A percentile compares a stretch with the other conserved stretches of the same genome.
Conservation (phyloP, 345 rosid genomes). For the Eutrema japonicum region DNA sequence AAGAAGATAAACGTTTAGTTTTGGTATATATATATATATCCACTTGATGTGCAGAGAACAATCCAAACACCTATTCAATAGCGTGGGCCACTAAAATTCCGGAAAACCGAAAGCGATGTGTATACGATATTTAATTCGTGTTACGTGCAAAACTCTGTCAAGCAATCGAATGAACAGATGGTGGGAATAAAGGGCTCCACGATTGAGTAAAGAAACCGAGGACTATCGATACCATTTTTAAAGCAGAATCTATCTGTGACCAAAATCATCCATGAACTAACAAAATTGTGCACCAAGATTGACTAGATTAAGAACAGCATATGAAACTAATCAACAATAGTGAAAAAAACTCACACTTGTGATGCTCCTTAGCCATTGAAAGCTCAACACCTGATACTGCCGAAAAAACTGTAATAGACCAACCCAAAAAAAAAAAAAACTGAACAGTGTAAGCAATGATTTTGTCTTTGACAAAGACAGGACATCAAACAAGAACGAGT, state of each 20-base stretch:
- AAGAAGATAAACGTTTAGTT: constrained; percentile 20
- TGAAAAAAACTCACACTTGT: constrained; percentile 59
- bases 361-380: constrained; percentile 74
- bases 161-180: constrained; percentile 35
- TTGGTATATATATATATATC: constrained; percentile 1
- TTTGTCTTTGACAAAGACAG: constrained; percentile 7
- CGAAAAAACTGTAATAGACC: constrained; percentile 68
- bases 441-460: constrained; percentile 23
- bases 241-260: constrained; percentile 1
- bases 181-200: constrained; percentile 40
- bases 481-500: constrained; percentile 12
- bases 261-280: constrained; percentile 21
- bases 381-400: constrained; percentile 94
- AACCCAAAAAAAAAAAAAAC: neutral
- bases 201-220: constrained; percentile 3
- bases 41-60: constrained; percentile 34
- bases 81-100: constrained; percentile 31
- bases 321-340: no score
- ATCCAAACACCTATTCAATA: constrained; percentile 37
- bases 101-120: constrained; percentile 26
- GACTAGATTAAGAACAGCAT: no score
- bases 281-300: constrained; percentile 13
- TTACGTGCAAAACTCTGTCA: constrained; percentile 41
- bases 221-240: neutral
- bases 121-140: constrained; percentile 18